Evolutionary conservation across 2,329 filamentous ascomycete species (phyloP), one percentile per base, ranked within the genome.

Genomic region (Alternaria longipes): DNA sequence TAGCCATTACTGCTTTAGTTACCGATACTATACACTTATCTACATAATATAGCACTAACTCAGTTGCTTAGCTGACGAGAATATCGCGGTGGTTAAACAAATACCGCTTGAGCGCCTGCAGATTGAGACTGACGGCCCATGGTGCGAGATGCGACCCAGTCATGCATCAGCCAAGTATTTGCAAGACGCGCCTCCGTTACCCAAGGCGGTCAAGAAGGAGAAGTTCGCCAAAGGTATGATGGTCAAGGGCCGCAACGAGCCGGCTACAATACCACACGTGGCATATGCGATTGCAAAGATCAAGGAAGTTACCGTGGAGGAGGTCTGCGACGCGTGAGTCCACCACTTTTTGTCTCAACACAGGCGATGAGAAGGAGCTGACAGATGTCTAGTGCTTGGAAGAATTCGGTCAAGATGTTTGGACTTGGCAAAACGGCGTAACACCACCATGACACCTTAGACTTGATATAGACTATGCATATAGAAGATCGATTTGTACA

Each of bases 51-150:
- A 8, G 41, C 24, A 14, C 46, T 50, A 20, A 50, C 32, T n/a
- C 36, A 4, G 20, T 18, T 12, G 3, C 38, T 5, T 34, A 78
- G 75, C 75, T 58, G 75, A 78, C 12, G 76, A 97, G 76, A 99
- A 98, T 71, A 87, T 97, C 41, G 89, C 87, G 14, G 94, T 97
- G 3, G 93, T 97, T 11, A 88, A 86, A 64, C 87, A 90, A 62
- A 88, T 98, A 40, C 91, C 89, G 11, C 82, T 99, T 11, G 89
- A 94, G 57, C 83, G 90, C 47, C 79, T 99, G 55, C 96, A 98
- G 86, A 88, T 99, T 49, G 95, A 99, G 84, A 99, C 95, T 0
- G 95, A 99, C 76, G 95, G 95, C 3, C 95, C 95, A 3, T 99
- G 95, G 81, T 99, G 95, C 75, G 95, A 99, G 78, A 94, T 99